phyloP scores from a whole-genome alignment of 345 rosid species.

The Stellera chamaejasme region DNA sequence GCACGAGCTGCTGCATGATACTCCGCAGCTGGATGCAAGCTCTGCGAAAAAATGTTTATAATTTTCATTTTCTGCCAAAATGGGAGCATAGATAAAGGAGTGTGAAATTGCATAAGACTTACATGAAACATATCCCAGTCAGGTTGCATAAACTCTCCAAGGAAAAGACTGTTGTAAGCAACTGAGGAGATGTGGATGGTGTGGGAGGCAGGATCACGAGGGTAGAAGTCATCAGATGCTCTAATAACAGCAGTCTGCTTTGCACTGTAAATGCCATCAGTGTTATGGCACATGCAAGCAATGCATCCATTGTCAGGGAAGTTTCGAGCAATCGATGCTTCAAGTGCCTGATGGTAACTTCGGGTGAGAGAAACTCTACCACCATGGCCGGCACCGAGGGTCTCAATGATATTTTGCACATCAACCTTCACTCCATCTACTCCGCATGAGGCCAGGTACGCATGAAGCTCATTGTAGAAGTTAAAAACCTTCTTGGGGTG shows the following conservation, averaged over 20 bases:
- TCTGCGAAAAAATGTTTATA: conserved; percentile 40
- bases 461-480: conserved; percentile 96
- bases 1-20: conserved; percentile 98
- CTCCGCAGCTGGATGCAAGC: conserved; percentile 90
- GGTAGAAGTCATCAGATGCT: conserved; percentile 95
- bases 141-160: conserved; percentile 98
- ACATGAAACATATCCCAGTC: conserved; percentile 99
- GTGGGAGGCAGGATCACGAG: conserved; percentile 94
- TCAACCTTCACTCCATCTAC: conserved; percentile 98
- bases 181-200: conserved; percentile 91
- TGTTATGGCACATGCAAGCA: conserved; percentile 96
- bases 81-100: too few relatives aligned
- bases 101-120: conserved; percentile 18
- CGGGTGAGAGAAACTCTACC: conserved; percentile 94
- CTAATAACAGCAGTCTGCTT: conserved; percentile 90
- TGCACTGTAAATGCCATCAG: conserved; percentile 86
- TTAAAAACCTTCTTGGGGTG: conserved; percentile 85
- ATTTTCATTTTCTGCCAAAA: background rate
- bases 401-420: conserved; percentile 91
- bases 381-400: conserved; percentile 94
- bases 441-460: conserved; percentile 87
- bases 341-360: conserved; percentile 77
- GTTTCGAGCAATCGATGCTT: conserved; percentile 77
- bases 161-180: conserved; percentile 84
- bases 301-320: conserved; percentile 92